Conservation (phyloP, 1,284 basidiomycete genomes). For the Ustilago hordei region DNA sequence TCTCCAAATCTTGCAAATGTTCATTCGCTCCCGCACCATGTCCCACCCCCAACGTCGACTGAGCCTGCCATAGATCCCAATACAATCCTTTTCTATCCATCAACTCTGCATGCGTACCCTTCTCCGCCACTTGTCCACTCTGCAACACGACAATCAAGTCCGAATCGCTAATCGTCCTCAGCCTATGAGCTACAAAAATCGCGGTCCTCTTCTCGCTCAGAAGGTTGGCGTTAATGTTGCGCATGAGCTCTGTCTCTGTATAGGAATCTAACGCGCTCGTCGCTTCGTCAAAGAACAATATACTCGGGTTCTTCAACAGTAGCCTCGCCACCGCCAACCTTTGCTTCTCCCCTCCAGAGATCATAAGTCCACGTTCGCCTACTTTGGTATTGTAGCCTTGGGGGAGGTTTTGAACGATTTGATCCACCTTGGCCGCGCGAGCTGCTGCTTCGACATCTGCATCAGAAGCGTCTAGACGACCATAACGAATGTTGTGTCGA, state of each 20-base stretch:
- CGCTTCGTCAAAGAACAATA: conserved; percentile 98
- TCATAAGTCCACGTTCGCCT: conserved; percentile 96
- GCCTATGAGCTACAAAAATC: conserved; percentile 78
- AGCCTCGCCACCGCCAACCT: conserved; percentile 91
- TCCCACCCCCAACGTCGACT: conserved; percentile 48
- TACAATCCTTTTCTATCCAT: conserved; percentile 59
- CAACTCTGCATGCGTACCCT: conserved; percentile 61
- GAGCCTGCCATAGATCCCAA: conserved; percentile 62
- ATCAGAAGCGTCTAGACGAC: conserved; percentile 86
- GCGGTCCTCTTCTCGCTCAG: conserved; percentile 84
- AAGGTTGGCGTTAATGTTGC: conserved; percentile 86
- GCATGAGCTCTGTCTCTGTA: conserved; percentile 94
- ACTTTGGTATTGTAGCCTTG: conserved; percentile 91
- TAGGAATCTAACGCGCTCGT: conserved; percentile 94
- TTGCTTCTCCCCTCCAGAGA: conserved; percentile 98
- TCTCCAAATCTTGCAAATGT: conserved; percentile 42
- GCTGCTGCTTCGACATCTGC: conserved; percentile 88
- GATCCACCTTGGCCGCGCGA: conserved; percentile 86
- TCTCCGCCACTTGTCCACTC: conserved; percentile 56
- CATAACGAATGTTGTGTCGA: conserved; percentile 94
- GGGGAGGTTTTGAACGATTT: conserved; percentile 82
- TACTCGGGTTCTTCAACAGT: conserved; percentile 90
- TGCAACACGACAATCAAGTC: conserved; percentile 66
- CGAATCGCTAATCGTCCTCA: conserved; percentile 89
- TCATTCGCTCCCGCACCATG: conserved; percentile 54